phyloP scores from a whole-genome alignment of 2,329 filamentous ascomycete species.

The Epichloe scottii region DNA sequence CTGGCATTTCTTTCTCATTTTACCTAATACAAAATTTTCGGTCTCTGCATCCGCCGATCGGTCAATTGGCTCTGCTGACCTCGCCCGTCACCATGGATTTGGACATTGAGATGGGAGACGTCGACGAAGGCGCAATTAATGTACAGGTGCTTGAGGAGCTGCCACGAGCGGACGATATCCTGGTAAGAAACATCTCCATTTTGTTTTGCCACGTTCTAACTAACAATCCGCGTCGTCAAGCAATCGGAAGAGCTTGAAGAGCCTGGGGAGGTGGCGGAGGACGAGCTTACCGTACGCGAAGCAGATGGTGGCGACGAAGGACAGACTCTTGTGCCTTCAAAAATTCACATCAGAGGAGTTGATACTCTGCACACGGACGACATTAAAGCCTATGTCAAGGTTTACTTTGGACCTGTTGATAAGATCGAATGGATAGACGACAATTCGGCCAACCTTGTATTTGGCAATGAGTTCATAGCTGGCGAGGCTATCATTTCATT shows the following conservation, averaged over 20 bases:
- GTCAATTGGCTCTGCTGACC: not conserved
- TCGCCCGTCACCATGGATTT: constrained; percentile 42
- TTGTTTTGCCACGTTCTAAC: not conserved
- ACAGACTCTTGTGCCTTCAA: constrained; percentile 29
- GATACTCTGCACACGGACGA: constrained; percentile 71
- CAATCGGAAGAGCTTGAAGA: constrained; percentile 25
- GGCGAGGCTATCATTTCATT: constrained; percentile 43
- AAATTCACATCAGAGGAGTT: constrained; percentile 75
- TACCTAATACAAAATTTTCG: too few relatives aligned
- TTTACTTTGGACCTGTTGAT: constrained; percentile 49
- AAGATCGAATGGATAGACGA: constrained; percentile 93
- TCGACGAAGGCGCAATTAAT: constrained; percentile 25
- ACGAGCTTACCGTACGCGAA: constrained; percentile 12
- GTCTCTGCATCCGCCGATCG: too few relatives aligned
- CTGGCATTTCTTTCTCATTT: too few relatives aligned
- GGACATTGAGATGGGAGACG: constrained; percentile 60
- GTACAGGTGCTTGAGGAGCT: constrained; percentile 13
- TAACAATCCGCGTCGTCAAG: constrained; percentile 12
- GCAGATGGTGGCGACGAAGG: constrained; percentile 11
- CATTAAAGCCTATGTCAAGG: constrained; percentile 60
- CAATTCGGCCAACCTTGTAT: constrained; percentile 76
- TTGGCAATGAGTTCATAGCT: constrained; percentile 41
- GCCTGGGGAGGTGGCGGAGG: constrained; percentile 25
- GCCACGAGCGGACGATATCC: constrained; percentile 23
- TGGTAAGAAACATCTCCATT: constrained; percentile 14